A percentile compares a stretch with the other conserved stretches of the same genome.
phyloP scores from a whole-genome alignment of 164 flowering plant genomes.

The Kingdonia uniflora region DNA sequence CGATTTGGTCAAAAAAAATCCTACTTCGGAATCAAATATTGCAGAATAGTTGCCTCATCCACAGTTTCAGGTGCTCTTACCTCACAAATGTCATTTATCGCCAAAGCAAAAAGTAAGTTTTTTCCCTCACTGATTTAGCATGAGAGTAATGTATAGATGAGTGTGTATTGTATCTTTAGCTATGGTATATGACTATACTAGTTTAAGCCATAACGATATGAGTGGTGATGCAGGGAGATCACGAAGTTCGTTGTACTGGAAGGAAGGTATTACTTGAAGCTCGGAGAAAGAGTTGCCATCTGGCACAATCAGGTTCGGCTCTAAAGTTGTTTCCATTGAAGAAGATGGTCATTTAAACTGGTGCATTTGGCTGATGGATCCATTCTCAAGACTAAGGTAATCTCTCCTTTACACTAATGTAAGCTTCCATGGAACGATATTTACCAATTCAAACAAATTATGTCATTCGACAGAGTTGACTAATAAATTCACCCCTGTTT shows the following conservation, averaged over 20 bases:
- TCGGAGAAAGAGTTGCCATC: constrained; percentile 48
- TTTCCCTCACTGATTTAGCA: neutral
- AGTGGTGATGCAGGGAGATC: constrained; percentile 26
- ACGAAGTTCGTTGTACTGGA: constrained; percentile 43
- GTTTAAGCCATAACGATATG: too few species aligned
- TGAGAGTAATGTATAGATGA: neutral
- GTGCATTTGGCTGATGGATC: constrained; percentile 71
- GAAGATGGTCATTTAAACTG: constrained; percentile 39
- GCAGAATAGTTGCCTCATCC: neutral
- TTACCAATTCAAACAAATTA: too few species aligned
- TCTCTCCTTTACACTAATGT: too few species aligned
- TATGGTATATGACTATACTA: neutral
- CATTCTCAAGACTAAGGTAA: constrained; percentile 52
- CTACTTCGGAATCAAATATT: too few species aligned
- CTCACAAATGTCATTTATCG: neutral
- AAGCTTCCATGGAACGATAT: too few species aligned
- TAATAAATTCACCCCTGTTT: too few species aligned
- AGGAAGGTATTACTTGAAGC: constrained; percentile 49
- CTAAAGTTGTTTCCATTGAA: constrained; percentile 56
- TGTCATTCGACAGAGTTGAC: too few species aligned
- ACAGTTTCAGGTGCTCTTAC: neutral
- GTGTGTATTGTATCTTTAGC: neutral
- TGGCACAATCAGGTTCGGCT: constrained; percentile 60
- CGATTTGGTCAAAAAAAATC: too few species aligned
- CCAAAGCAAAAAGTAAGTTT: neutral